Evolutionary conservation across 2,329 filamentous ascomycete genomes (phyloP).

Genomic region (Myriosclerotinia curreyana): DNA sequence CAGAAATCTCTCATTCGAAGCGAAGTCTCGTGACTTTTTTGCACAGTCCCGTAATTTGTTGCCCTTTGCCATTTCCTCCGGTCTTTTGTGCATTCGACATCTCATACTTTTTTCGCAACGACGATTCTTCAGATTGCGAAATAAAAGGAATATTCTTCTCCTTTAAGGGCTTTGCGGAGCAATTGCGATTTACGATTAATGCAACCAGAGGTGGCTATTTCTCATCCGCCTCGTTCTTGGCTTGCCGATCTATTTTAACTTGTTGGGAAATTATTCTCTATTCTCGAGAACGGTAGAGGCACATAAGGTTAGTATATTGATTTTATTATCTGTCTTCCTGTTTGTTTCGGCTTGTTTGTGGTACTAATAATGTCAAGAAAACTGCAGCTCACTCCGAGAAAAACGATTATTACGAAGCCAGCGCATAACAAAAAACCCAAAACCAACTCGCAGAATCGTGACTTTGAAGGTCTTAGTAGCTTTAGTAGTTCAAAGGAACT

Average conservation of each 20-base stretch:
- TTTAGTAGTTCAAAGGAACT: background rate
- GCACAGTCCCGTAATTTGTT: too few relatives aligned
- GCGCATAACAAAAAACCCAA: background rate
- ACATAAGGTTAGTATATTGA: background rate
- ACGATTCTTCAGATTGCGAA: background rate
- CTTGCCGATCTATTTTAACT: background rate
- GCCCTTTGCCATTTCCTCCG: background rate
- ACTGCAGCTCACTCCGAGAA: background rate
- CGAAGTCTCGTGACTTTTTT: slow-evolving; percentile 2
- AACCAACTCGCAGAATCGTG: background rate
- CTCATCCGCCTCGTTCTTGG: background rate
- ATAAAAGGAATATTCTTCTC: background rate
- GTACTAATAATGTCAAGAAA: background rate
- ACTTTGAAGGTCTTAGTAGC: background rate
- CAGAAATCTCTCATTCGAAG: too few relatives aligned
- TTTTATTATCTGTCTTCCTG: background rate
- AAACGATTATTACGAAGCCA: background rate
- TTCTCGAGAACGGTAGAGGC: background rate
- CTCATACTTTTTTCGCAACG: background rate
- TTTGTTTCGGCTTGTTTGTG: background rate
- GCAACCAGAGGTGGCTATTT: background rate
- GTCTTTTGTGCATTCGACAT: background rate
- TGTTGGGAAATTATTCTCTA: background rate
- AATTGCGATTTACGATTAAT: background rate
- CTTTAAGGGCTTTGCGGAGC: background rate